Evolutionary conservation across 139 green algal species (phyloP).

Genomic region (Chlamydomonas schloesseri): DNA sequence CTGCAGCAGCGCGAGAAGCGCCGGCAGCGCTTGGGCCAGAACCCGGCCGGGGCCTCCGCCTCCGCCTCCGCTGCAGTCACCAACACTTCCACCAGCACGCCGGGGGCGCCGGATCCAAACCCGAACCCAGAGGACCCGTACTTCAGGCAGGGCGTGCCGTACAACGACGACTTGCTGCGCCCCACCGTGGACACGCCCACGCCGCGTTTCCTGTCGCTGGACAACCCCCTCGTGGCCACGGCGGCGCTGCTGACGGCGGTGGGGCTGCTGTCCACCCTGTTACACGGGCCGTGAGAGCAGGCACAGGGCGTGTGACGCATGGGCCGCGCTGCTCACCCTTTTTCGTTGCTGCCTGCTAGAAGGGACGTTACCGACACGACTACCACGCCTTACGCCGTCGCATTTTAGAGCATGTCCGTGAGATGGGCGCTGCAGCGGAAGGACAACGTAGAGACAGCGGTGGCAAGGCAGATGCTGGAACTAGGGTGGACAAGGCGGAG

Average conservation of each 20-base stretch:
- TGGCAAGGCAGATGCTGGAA: too few relatives aligned
- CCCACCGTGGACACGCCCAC: constrained; percentile 16
- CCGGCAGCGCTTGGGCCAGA: neutral
- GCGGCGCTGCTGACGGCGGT: constrained; percentile 26
- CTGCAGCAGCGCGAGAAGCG: constrained; percentile 21
- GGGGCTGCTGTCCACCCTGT: neutral
- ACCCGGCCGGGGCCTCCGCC: neutral
- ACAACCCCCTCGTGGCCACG: constrained; percentile 57
- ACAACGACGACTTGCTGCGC: neutral
- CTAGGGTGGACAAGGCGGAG: too few relatives aligned
- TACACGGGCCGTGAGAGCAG: neutral
- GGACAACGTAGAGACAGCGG: too few relatives aligned
- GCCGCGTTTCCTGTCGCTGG: constrained; percentile 50
- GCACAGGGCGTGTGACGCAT: too few relatives aligned
- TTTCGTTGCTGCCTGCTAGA: too few relatives aligned
- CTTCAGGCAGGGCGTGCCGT: neutral
- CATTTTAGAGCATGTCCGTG: too few relatives aligned
- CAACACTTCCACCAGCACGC: too few relatives aligned
- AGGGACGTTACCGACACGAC: too few relatives aligned
- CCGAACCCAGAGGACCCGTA: neutral
- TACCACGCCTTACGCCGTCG: too few relatives aligned
- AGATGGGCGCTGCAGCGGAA: too few relatives aligned
- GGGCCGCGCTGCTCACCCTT: too few relatives aligned
- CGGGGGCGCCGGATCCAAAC: too few relatives aligned
- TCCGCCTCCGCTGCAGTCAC: neutral